Percentiles rank a stretch among this genome's conserved stretches.
phyloP scores from a whole-genome alignment of 2,329 filamentous ascomycete species.

The Fusarium subtropicale region DNA sequence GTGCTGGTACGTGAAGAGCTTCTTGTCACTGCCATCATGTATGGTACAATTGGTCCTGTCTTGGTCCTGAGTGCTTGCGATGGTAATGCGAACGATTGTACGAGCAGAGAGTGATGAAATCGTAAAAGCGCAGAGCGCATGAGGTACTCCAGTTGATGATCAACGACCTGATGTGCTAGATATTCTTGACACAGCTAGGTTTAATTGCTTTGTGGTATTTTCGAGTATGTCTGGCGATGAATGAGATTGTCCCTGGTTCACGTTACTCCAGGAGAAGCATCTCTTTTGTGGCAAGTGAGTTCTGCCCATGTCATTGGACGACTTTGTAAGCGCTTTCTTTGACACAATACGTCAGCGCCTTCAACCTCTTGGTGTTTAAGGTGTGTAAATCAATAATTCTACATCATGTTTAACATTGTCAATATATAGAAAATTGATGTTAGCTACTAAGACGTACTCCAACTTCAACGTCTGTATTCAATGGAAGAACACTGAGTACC shows the following conservation, averaged over 20 bases:
- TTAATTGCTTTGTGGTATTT: not conserved
- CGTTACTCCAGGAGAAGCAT: conserved; percentile 8
- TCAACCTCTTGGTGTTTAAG: not conserved
- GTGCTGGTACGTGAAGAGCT: conserved; percentile 57
- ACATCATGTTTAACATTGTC: not conserved
- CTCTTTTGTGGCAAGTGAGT: conserved; percentile 1
- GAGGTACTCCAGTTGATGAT: not conserved
- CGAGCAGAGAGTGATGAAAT: not conserved
- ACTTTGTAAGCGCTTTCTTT: conserved; percentile 5
- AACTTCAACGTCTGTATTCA: not conserved
- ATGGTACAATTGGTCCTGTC: conserved; percentile 20
- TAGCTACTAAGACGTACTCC: not conserved
- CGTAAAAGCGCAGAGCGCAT: conserved; percentile 31
- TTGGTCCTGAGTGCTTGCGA: not conserved
- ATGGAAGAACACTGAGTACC: too few relatives aligned
- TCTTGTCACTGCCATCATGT: conserved; percentile 51
- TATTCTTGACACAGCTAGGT: not conserved
- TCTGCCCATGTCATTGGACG: conserved; percentile 29
- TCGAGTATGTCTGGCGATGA: not conserved
- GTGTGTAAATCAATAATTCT: not conserved
- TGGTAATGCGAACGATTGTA: conserved; percentile 23
- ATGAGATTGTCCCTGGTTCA: conserved; percentile 17
- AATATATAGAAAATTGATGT: not conserved
- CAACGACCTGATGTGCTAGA: not conserved
- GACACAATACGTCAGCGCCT: conserved; percentile 15